Evolutionary conservation across 345 rosid species (phyloP), one percentile per base, ranked within the genome.

Genomic region (Hibiscus trionum): DNA sequence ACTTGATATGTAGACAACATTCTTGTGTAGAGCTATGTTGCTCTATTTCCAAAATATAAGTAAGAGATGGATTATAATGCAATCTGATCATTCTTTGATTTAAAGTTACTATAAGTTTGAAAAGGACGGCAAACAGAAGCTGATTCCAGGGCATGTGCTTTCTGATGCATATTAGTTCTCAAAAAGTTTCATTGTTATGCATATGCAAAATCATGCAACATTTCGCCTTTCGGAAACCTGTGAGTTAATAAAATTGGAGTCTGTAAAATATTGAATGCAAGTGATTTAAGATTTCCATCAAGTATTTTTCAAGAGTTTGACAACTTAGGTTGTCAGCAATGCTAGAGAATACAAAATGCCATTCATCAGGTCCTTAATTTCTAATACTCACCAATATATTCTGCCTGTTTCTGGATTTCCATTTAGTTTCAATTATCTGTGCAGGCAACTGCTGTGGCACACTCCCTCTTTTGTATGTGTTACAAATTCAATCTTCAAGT

Each of bases 391-490:
- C 56, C 39, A 26, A 49, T 66, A 47, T 67, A 27, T 73, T 29
- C 24, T 72, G 66, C 26, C 44, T 47, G 73, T 69, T 77, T 16
- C 69, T 17, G 17, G 61, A 47, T 35, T 71, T 70, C 31, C 16
- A 50, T 74, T n/a, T 76, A 29, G 58, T 71, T 56, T 82, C 80
- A 33, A 62, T 73, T 66, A 73, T 75, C 75, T 73, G 68, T 81
- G 64, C 89, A 95, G 99, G 99, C 99, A 67, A 88, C 89, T 37
- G 83, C 80, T 78, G 96, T 92, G 82, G 97, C 94, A 59, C 93
- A 88, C 71, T 85, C 89, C 63, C 90, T 95, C 71, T 95, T 88
- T 78, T 86, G 96, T 83, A 87, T 85, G 86, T 95, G 99, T 72
- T 93, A 92, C 88, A 87, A 92, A 79, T 90, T 88, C 77, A 92